Conservation (phyloP, 305 asterid genomes). For the Rubia peregrina region DNA sequence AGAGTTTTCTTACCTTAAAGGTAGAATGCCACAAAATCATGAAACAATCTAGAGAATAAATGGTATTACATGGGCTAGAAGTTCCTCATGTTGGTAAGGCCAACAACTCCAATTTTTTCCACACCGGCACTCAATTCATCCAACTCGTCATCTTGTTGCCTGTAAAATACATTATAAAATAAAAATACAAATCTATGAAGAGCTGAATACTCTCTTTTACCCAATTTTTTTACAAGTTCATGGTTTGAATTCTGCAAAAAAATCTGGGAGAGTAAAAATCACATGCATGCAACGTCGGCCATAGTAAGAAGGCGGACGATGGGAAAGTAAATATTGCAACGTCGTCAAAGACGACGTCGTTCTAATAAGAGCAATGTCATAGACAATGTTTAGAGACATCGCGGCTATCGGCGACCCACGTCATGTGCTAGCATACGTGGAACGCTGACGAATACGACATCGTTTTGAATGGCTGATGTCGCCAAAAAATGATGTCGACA, state of each 20-base stretch:
- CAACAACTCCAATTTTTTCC: slow-evolving; percentile 85
- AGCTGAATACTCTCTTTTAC: neutral
- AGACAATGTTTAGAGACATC: too few species aligned
- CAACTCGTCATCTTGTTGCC: slow-evolving; percentile 94
- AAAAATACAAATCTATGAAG: slow-evolving; percentile 1
- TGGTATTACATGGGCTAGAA: slow-evolving; percentile 58
- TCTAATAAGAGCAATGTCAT: too few species aligned
- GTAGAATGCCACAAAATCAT: neutral
- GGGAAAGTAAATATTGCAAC: too few species aligned
- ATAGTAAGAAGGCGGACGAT: too few species aligned
- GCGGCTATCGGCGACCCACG: too few species aligned
- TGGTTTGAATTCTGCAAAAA: neutral
- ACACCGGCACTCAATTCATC: slow-evolving; percentile 88
- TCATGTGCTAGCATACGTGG: too few species aligned
- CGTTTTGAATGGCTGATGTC: too few species aligned
- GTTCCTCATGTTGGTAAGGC: slow-evolving; percentile 95
- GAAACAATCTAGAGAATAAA: neutral
- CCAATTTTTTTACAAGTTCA: neutral
- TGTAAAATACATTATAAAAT: slow-evolving; percentile 24
- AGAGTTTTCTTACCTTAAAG: neutral
- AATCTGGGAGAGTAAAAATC: too few species aligned
- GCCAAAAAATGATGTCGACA: too few species aligned
- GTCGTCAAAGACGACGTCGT: too few species aligned
- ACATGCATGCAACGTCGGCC: too few species aligned
- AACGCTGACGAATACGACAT: too few species aligned